These are phyloP conservation scores for Paxillus ammoniavirescens DNA, from an alignment of 768 basidiomycete species.

Conservation along the genomic window DNA sequence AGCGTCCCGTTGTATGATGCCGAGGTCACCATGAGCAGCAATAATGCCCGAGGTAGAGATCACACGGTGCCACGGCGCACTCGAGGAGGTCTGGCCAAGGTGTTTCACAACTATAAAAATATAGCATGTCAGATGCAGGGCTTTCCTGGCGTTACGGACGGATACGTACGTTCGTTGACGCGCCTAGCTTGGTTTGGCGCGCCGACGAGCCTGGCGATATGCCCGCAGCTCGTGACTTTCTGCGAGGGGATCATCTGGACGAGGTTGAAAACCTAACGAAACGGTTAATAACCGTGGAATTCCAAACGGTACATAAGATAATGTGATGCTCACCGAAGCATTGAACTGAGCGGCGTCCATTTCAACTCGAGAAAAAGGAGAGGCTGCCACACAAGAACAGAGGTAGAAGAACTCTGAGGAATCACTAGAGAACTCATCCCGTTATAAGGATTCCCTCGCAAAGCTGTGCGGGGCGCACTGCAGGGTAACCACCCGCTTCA, in stretches of 20 bases:
- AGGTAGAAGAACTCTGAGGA: background rate
- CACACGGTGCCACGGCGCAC: constrained; percentile 80
- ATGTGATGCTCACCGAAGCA: constrained; percentile 9
- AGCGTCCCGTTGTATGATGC: constrained; percentile 63
- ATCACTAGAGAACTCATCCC: background rate
- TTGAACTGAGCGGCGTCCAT: constrained; percentile 22
- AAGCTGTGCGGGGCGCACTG: background rate
- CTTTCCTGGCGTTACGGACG: background rate
- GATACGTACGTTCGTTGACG: constrained; percentile 68
- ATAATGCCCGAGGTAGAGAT: constrained; percentile 65
- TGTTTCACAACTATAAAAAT: constrained; percentile 62
- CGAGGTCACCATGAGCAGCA: constrained; percentile 70
- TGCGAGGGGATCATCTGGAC: constrained; percentile 65
- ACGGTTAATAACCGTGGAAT: background rate
- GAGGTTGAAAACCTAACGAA: constrained; percentile 59
- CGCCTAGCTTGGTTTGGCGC: constrained; percentile 74
- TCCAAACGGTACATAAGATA: background rate
- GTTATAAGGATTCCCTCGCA: background rate
- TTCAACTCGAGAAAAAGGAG: background rate
- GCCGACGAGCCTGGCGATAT: constrained; percentile 75
- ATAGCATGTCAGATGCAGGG: background rate
- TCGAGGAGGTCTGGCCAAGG: constrained; percentile 54
- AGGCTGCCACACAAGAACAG: background rate
- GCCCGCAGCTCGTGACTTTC: constrained; percentile 72
- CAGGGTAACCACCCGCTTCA: background rate